Evolutionary conservation across 2,329 filamentous ascomycete genomes (phyloP).

Genomic region (Metarhizium album): DNA sequence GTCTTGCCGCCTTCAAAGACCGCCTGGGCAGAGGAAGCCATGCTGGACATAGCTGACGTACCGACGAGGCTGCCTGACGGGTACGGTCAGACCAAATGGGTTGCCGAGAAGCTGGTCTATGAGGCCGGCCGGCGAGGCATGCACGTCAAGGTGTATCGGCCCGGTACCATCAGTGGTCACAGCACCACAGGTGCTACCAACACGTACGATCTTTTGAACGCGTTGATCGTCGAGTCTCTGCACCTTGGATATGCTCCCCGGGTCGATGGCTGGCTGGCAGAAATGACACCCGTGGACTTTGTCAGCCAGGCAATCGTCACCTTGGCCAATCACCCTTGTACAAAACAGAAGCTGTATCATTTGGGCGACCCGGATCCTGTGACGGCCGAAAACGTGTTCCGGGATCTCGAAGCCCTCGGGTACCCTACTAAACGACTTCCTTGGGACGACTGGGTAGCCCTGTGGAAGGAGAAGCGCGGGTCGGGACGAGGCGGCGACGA

Average conservation of each 20-base stretch:
- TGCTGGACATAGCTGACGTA: conserved; percentile 57
- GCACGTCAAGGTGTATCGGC: conserved; percentile 60
- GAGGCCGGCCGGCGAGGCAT: conserved; percentile 59
- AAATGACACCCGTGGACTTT: conserved; percentile 80
- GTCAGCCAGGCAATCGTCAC: conserved; percentile 65
- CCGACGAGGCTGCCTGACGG: conserved; percentile 59
- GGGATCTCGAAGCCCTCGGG: conserved; percentile 52
- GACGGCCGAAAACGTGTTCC: conserved; percentile 54
- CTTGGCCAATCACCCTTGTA: conserved; percentile 52
- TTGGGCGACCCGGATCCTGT: conserved; percentile 64
- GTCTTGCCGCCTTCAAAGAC: conserved; percentile 60
- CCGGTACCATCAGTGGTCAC: conserved; percentile 70
- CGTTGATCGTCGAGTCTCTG: conserved; percentile 66
- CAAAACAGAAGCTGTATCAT: conserved; percentile 58
- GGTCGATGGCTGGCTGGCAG: conserved; percentile 63
- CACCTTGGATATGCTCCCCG: conserved; percentile 60
- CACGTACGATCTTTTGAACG: conserved; percentile 66
- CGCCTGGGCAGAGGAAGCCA: conserved; percentile 61
- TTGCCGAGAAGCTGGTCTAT: conserved; percentile 62
- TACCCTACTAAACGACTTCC: conserved; percentile 55
- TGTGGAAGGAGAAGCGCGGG: conserved; percentile 64
- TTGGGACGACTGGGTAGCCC: conserved; percentile 64
- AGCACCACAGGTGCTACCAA: conserved; percentile 66
- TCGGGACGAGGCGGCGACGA: conserved; percentile 54
- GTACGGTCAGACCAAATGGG: conserved; percentile 75